Conservation (phyloP, 1,284 basidiomycete species). For the Termitomyces sp. region DNA sequence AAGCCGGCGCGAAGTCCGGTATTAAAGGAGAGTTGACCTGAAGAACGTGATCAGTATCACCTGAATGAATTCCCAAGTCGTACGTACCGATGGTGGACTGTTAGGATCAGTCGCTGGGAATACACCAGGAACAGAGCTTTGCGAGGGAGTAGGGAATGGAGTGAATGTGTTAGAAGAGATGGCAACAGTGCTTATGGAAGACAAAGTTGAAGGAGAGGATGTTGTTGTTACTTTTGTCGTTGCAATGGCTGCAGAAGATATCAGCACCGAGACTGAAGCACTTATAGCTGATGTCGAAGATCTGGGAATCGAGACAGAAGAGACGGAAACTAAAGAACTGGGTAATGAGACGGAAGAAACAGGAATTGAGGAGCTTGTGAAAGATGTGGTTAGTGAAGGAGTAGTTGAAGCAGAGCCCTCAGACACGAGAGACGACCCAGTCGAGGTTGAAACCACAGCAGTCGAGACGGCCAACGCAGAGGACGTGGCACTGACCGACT, state of each 20-base stretch:
- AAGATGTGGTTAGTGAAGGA: not conserved
- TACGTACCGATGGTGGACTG: conserved; percentile 35
- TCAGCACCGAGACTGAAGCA: not conserved
- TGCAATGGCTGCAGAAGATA: not conserved
- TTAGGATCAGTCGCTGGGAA: conserved; percentile 40
- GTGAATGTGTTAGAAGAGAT: conserved; percentile 32
- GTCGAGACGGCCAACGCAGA: not conserved
- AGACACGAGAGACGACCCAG: not conserved
- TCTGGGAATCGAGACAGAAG: conserved; percentile 4
- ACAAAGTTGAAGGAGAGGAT: conserved; percentile 3
- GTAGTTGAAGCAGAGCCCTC: not conserved
- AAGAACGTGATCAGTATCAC: not conserved
- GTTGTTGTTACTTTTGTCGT: not conserved
- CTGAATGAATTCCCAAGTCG: not conserved
- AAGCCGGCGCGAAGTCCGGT: conserved; percentile 46
- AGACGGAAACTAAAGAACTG: not conserved
- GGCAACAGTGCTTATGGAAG: conserved; percentile 17
- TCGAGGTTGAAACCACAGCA: not conserved
- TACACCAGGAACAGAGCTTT: conserved; percentile 32
- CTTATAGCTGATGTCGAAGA: conserved; percentile 2
- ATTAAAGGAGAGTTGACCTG: conserved; percentile 34
- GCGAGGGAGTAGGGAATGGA: conserved; percentile 40
- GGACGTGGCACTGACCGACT: conserved; percentile 4
- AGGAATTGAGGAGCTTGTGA: not conserved
- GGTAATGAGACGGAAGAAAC: not conserved